A percentile compares a stretch with the other conserved stretches of the same genome.
Evolutionary conservation across 805 yeast species (phyloP).

Genomic region (Hanseniaspora thailandica): DNA sequence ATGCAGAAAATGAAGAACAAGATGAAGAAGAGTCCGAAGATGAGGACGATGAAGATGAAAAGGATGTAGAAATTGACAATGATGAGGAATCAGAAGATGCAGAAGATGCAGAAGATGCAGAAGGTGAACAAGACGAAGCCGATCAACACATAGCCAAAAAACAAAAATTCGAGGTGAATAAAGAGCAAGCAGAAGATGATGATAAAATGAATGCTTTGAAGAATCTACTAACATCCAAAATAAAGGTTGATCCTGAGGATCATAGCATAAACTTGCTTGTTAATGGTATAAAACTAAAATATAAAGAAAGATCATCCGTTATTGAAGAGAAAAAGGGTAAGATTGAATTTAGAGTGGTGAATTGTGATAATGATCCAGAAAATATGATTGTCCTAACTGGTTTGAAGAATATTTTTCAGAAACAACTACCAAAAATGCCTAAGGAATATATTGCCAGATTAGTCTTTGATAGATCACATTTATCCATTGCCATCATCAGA

Average conservation of each 20-base stretch:
- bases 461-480: constrained; percentile 86
- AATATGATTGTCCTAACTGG: constrained; percentile 89
- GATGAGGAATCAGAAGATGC: constrained; percentile 16
- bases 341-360: constrained; percentile 91
- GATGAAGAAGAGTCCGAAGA: constrained; percentile 16
- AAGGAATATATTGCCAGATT: constrained; percentile 88
- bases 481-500: constrained; percentile 90
- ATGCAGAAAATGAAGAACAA: constrained; percentile 16
- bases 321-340: constrained; percentile 86
- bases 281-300: constrained; percentile 71
- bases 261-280: constrained; percentile 34
- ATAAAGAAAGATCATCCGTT: constrained; percentile 87
- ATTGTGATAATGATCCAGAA: constrained; percentile 81
- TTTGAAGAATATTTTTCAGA: constrained; percentile 87
- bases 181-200: constrained; percentile 16
- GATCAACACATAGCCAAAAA: neutral
- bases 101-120: constrained; percentile 9
- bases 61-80: constrained; percentile 13
- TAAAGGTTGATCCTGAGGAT: constrained; percentile 28
- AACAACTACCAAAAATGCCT: constrained; percentile 98
- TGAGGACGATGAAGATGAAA: neutral
- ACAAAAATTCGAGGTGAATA: neutral
- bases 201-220: constrained; percentile 21
- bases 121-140: constrained; percentile 16
- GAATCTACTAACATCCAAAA: constrained; percentile 20